Conservation (phyloP, 2,329 filamentous ascomycete species). For the Madurella fahalii region DNA sequence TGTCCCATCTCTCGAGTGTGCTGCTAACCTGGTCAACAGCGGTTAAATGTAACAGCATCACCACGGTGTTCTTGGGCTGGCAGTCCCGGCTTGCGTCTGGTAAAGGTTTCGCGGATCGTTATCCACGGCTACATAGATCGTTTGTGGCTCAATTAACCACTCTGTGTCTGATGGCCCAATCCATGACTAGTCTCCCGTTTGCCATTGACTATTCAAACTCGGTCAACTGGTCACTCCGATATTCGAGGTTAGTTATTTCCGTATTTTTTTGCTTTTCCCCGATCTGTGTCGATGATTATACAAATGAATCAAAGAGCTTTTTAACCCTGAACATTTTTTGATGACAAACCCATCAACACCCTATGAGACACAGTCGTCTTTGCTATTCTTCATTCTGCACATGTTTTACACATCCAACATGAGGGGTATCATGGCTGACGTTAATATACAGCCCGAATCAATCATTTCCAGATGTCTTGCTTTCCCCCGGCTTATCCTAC, state of each 20-base stretch:
- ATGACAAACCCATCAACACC: constrained; percentile 55
- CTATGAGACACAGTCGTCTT: constrained; percentile 48
- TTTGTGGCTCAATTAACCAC: constrained; percentile 42
- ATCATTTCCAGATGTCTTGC: constrained; percentile 3
- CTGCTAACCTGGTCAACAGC: constrained; percentile 42
- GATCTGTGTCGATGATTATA: constrained; percentile 51
- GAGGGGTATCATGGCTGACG: constrained; percentile 40
- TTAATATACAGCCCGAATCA: constrained; percentile 15
- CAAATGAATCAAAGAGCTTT: constrained; percentile 57
- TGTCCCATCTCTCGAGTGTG: not conserved
- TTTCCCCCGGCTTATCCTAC: constrained; percentile 16
- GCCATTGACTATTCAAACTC: constrained; percentile 8
- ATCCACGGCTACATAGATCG: constrained; percentile 45
- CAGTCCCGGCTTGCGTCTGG: constrained; percentile 41
- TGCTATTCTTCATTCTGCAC: constrained; percentile 18
- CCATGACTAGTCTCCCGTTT: not conserved
- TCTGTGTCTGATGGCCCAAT: constrained; percentile 28
- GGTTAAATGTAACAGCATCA: constrained; percentile 46
- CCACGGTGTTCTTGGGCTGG: constrained; percentile 39
- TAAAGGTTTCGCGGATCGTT: constrained; percentile 40
- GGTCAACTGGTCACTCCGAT: constrained; percentile 1
- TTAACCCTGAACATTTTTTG: constrained; percentile 58
- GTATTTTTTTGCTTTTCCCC: constrained; percentile 1
- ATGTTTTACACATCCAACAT: constrained; percentile 14
- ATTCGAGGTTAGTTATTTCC: constrained; percentile 43